phyloP scores from a whole-genome alignment of 2,329 filamentous ascomycete genomes.

The Cadophora sp. region DNA sequence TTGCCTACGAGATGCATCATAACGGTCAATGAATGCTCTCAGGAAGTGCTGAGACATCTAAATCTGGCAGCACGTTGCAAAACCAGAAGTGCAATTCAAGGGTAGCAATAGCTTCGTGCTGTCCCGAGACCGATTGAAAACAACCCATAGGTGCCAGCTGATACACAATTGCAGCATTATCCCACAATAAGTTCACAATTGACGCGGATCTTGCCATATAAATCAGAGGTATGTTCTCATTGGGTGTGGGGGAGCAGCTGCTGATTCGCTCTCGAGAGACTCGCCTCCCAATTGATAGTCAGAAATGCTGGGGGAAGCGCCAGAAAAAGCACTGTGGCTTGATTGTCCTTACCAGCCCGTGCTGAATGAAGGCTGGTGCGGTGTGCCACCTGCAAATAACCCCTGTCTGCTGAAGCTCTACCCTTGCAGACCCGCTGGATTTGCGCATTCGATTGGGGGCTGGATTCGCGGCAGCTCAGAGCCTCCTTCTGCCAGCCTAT shows the following conservation, averaged over 20 bases:
- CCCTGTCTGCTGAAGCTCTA: constrained; percentile 1
- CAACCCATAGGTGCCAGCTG: no score
- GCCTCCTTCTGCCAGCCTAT: not conserved
- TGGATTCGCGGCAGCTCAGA: not conserved
- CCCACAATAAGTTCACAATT: not conserved
- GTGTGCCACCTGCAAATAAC: constrained; percentile 4
- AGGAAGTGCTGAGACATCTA: not conserved
- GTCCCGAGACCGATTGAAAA: no score
- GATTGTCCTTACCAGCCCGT: not conserved
- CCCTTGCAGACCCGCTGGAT: not conserved
- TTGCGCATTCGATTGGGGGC: constrained; percentile 3
- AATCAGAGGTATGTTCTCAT: not conserved
- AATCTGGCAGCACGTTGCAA: not conserved
- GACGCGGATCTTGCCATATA: not conserved
- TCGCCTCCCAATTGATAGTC: not conserved
- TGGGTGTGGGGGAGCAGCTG: not conserved
- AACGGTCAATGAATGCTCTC: not conserved
- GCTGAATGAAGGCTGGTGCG: not conserved
- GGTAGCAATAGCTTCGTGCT: not conserved
- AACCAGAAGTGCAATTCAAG: not conserved
- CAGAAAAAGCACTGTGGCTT: constrained; percentile 8
- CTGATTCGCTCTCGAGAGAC: not conserved
- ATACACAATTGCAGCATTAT: not conserved
- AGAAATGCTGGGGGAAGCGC: not conserved
- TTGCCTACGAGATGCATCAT: not conserved